A percentile compares a stretch with the other conserved stretches of the same genome.
Conservation (phyloP, 2,329 filamentous ascomycete species). For the Scolecobasidium constrictum region DNA sequence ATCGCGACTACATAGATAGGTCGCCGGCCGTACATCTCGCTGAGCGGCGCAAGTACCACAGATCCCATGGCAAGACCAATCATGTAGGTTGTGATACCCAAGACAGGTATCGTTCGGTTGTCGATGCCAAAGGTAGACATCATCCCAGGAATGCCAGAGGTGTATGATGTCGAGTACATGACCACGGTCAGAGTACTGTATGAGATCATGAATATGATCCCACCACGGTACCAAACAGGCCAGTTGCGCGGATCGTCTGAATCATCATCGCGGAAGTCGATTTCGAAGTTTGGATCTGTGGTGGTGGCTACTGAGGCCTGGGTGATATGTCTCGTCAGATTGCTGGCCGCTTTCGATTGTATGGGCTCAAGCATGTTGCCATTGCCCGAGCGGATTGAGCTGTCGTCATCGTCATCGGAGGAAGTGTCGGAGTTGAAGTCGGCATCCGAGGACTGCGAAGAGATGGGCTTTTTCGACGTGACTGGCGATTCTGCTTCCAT, state of each 20-base stretch:
- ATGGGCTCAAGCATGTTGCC: background rate
- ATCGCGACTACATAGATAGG: slow-evolving; percentile 59
- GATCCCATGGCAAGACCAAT: slow-evolving; percentile 62
- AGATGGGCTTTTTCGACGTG: too few species aligned
- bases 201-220: slow-evolving; percentile 36
- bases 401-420: too few species aligned
- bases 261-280: slow-evolving; percentile 58
- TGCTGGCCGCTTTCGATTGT: slow-evolving; percentile 2
- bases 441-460: too few species aligned
- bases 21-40: slow-evolving; percentile 57
- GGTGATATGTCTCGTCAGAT: slow-evolving; percentile 7
- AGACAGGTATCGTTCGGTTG: slow-evolving; percentile 50
- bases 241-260: slow-evolving; percentile 58
- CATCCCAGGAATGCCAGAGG: slow-evolving; percentile 59
- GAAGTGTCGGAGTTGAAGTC: too few species aligned
- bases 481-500: too few species aligned
- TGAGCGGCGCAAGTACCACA: slow-evolving; percentile 62
- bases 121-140: slow-evolving; percentile 52
- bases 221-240: slow-evolving; percentile 46
- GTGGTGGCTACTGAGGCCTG: slow-evolving; percentile 20
- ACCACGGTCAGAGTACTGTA: slow-evolving; percentile 30
- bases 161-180: slow-evolving; percentile 70
- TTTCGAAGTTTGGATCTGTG: slow-evolving; percentile 52
- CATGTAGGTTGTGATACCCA: slow-evolving; percentile 72
- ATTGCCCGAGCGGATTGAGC: too few species aligned